These are phyloP conservation scores for Trichoderma lentiforme DNA, from an alignment of 2,329 filamentous ascomycete species.

Conservation along the genomic window DNA sequence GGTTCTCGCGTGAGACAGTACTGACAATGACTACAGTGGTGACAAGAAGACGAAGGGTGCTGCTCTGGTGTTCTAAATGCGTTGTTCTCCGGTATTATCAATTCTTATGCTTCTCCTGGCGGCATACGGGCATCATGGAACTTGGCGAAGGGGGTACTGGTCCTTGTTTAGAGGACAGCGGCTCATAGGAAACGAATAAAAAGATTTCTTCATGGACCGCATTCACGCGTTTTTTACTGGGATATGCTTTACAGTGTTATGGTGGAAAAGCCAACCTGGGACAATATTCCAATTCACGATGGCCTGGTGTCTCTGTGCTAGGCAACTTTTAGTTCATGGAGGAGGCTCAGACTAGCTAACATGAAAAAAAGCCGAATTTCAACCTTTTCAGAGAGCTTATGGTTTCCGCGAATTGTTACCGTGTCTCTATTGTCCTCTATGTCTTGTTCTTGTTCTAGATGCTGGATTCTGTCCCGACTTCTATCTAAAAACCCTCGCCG, in stretches of 20 bases:
- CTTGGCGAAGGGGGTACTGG: conserved; percentile 46
- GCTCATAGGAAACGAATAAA: conserved; percentile 46
- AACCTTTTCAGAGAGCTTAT: neutral
- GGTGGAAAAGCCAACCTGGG: conserved; percentile 5
- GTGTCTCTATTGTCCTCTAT: neutral
- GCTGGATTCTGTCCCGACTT: neutral
- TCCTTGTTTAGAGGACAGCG: conserved; percentile 41
- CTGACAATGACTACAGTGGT: conserved; percentile 66
- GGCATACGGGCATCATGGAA: conserved; percentile 47
- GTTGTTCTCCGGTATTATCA: conserved; percentile 44
- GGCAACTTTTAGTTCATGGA: neutral
- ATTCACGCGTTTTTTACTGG: conserved; percentile 14
- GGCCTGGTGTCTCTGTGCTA: conserved; percentile 9
- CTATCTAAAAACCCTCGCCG: conserved; percentile 58
- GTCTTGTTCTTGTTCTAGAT: neutral
- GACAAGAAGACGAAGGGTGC: conserved; percentile 99
- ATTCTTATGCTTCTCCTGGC: conserved; percentile 43
- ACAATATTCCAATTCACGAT: conserved; percentile 1
- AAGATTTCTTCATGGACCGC: conserved; percentile 19
- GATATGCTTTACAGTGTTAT: conserved; percentile 1
- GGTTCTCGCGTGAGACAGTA: conserved; percentile 1
- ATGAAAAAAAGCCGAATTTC: conserved; percentile 3
- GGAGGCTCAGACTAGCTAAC: conserved; percentile 3
- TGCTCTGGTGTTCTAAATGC: conserved; percentile 95
- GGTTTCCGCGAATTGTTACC: neutral